Evolutionary conservation across 192 early-diverging fungal species (phyloP), one percentile per base, ranked within the genome.

Genomic region (Hyaloraphidium curvatum): DNA sequence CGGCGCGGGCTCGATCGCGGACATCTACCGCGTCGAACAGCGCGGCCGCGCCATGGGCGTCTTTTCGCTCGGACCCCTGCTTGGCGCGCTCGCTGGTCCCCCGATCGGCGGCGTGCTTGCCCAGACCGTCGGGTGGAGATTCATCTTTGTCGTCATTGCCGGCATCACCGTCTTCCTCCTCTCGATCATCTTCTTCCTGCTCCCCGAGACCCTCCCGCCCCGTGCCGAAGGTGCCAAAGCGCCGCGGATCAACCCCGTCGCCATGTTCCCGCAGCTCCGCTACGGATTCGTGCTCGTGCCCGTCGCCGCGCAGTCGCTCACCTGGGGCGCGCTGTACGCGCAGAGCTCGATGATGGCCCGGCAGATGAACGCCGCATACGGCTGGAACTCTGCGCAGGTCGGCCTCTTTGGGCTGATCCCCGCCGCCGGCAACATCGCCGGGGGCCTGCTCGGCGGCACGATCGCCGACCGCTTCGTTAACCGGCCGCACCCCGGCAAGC

Each of bases 231-330:
- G 43, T 25, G 14, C 43, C 43, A n/a, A n/a, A n/a, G n/a, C n/a
- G n/a, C n/a, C n/a, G n/a, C n/a, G n/a, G n/a, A n/a, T n/a, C n/a
- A 48, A 48, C 43, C 43, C 43, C 7, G 17, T 48, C 23, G 5
- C 43, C 4, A 25, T 25, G 14, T 19, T 48, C 43, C 7, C 25
- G 7, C 25, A 11, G 17, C 23, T 48, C 14, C 5, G 19, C 14
- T 19, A 48, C 23, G 43, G 43, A 48, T 48, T 48, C 23, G 43
- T 48, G 43, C 43, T 48, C 43, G 25, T 48, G 43, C 25, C 43
- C 7, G 25, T 48, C 17, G 43, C 17, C 43, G 43, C 43, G 19
- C 17, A n/a, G n/a, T n/a, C n/a, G n/a, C n/a, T n/a, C n/a, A n/a
- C n/a, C n/a, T n/a, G n/a, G n/a, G n/a, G n/a, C n/a, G n/a, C n/a